A percentile compares a stretch with the other conserved stretches of the same genome.
These are phyloP conservation scores for Tetragonia tetragonoides DNA, from an alignment of 148 eudicot genomes.

Conservation along the genomic window DNA sequence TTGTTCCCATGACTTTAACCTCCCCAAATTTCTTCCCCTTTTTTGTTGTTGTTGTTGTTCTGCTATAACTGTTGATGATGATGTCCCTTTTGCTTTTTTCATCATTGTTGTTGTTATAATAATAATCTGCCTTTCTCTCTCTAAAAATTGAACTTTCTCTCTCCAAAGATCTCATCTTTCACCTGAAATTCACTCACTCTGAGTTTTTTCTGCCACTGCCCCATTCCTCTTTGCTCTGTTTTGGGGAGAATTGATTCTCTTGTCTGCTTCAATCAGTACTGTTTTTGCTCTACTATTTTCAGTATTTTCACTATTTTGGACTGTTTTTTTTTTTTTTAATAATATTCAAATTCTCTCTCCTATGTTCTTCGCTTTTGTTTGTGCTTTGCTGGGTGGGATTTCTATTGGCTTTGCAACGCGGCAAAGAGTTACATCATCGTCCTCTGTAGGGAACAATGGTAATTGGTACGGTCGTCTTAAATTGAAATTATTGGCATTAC, in stretches of 20 bases:
- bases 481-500: no score
- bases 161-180: constrained; percentile 29
- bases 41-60: not conserved
- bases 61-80: not conserved
- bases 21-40: constrained; percentile 1
- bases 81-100: not conserved
- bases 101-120: not conserved
- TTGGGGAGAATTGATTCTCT: constrained; percentile 13
- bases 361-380: not conserved
- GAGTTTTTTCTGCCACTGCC: not conserved
- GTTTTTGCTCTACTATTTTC: not conserved
- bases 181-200: constrained; percentile 7
- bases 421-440: no score
- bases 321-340: not conserved
- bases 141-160: not conserved
- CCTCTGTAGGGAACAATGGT: no score
- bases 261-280: constrained; percentile 3
- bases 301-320: not conserved
- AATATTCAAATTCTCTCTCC: not conserved
- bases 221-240: constrained; percentile 12
- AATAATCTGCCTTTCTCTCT: not conserved
- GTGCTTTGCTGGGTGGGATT: not conserved
- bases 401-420: no score
- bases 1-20: constrained; percentile 10
- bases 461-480: no score